Evolutionary conservation across 2,329 filamentous ascomycete genomes (phyloP).

Genomic region (Hypomyces perniciosus): DNA sequence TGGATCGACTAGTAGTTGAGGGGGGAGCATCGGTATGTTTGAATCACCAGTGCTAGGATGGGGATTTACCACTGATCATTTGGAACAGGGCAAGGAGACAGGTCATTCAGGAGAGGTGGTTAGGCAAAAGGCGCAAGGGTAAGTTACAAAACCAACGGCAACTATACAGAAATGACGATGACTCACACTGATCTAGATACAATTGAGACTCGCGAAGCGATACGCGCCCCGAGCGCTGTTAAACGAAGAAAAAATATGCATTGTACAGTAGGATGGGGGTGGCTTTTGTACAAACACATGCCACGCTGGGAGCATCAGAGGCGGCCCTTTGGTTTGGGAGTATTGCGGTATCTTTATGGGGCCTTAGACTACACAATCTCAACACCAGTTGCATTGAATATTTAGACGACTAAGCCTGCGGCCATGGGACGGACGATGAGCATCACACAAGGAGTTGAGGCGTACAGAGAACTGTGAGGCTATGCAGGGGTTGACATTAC

Average conservation of each 20-base stretch:
- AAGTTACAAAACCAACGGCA: constrained; percentile 26
- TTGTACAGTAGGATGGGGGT: constrained; percentile 12
- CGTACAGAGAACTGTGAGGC: too few species aligned
- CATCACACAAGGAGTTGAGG: too few species aligned
- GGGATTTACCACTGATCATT: neutral
- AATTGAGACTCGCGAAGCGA: neutral
- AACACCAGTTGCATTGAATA: constrained; percentile 5
- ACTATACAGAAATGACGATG: neutral
- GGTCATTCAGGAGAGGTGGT: constrained; percentile 61
- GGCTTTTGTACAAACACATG: constrained; percentile 12
- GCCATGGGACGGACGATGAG: too few species aligned
- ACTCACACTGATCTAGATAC: constrained; percentile 3
- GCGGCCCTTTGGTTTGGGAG: constrained; percentile 12
- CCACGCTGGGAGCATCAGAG: constrained; percentile 8
- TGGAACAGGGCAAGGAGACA: constrained; percentile 59
- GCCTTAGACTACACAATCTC: constrained; percentile 13
- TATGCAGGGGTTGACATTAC: too few species aligned
- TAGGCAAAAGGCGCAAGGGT: constrained; percentile 76
- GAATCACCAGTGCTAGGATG: too few species aligned
- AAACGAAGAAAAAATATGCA: constrained; percentile 1
- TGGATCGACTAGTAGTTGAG: constrained; percentile 88
- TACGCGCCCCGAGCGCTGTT: neutral
- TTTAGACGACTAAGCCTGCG: neutral
- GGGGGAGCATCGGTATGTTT: constrained; percentile 64
- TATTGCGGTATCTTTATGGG: constrained; percentile 9